These are phyloP conservation scores for Boletus rubescentipes DNA, from an alignment of 768 basidiomycete genomes.

Conservation along the genomic window DNA sequence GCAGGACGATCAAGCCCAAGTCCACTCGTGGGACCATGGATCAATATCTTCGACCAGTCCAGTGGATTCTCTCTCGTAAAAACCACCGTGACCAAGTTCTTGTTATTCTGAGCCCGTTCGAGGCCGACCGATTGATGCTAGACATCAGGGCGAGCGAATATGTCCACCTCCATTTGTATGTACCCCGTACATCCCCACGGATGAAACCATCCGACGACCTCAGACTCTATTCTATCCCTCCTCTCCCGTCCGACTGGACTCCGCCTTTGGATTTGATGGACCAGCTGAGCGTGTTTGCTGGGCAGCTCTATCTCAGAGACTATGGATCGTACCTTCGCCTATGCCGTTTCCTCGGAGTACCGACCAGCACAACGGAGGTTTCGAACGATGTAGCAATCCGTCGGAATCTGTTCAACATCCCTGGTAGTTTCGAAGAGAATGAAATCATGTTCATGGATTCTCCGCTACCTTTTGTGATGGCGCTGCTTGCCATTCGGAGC, in stretches of 20 bases:
- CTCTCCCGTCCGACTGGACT: not conserved
- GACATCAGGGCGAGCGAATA: slow-evolving; percentile 32
- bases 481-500: slow-evolving; percentile 22
- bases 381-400: not conserved
- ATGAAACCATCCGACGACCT: slow-evolving; percentile 38
- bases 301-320: too few relatives aligned
- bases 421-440: slow-evolving; percentile 1
- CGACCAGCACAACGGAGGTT: not conserved
- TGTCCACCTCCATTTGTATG: slow-evolving; percentile 40
- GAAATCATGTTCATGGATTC: slow-evolving; percentile 28
- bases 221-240: slow-evolving; percentile 6
- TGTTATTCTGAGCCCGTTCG: slow-evolving; percentile 15
- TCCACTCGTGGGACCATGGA: not conserved
- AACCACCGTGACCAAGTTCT: slow-evolving; percentile 8
- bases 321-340: slow-evolving; percentile 13
- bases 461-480: slow-evolving; percentile 30
- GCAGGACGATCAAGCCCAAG: slow-evolving; percentile 3
- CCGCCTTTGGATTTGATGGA: not conserved
- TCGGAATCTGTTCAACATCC: slow-evolving; percentile 1
- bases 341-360: slow-evolving; percentile 25
- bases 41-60: slow-evolving; percentile 22
- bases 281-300: too few relatives aligned
- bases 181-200: slow-evolving; percentile 34
- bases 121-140: slow-evolving; percentile 39
- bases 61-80: slow-evolving; percentile 19